These are phyloP conservation scores for Fusarium verticillioides DNA, from an alignment of 2,329 filamentous ascomycete species.

Conservation along the genomic window DNA sequence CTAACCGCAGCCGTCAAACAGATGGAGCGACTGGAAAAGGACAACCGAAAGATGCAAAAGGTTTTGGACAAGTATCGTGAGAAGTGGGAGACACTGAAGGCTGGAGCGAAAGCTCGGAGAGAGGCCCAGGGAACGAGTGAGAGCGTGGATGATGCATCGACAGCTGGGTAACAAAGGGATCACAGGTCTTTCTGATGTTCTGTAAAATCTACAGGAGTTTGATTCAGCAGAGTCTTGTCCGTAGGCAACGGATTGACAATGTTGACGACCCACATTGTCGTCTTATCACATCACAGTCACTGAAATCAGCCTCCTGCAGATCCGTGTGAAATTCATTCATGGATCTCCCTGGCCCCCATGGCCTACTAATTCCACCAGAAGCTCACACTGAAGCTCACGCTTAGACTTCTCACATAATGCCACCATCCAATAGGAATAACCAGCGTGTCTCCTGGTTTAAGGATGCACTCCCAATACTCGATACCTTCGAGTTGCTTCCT, in stretches of 20 bases:
- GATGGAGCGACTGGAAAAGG: constrained; percentile 73
- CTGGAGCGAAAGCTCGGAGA: constrained; percentile 66
- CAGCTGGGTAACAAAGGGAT: constrained; percentile 25
- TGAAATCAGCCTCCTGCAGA: not conserved
- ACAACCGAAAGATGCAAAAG: constrained; percentile 65
- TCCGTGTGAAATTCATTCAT: not conserved
- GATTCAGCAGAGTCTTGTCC: not conserved
- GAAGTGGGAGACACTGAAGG: constrained; percentile 71
- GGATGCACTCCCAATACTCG: constrained; percentile 78
- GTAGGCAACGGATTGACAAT: not conserved
- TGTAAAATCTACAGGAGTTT: not conserved
- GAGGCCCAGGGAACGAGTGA: constrained; percentile 55
- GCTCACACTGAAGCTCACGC: constrained; percentile 91
- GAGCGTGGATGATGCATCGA: constrained; percentile 49
- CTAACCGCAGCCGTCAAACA: constrained; percentile 67
- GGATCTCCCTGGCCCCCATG: not conserved
- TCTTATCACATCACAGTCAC: not conserved
- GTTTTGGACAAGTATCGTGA: constrained; percentile 69
- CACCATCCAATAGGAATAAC: constrained; percentile 97
- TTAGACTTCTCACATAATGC: constrained; percentile 93
- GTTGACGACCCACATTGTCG: not conserved
- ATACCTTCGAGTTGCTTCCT: constrained; percentile 65
- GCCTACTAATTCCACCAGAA: constrained; percentile 85
- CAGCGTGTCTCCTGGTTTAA: constrained; percentile 84
- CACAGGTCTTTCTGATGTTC: not conserved